Percentiles rank a stretch among this genome's conserved stretches.
phyloP scores from a whole-genome alignment of 805 yeast species.

The Spencermartinsiella europaea region DNA sequence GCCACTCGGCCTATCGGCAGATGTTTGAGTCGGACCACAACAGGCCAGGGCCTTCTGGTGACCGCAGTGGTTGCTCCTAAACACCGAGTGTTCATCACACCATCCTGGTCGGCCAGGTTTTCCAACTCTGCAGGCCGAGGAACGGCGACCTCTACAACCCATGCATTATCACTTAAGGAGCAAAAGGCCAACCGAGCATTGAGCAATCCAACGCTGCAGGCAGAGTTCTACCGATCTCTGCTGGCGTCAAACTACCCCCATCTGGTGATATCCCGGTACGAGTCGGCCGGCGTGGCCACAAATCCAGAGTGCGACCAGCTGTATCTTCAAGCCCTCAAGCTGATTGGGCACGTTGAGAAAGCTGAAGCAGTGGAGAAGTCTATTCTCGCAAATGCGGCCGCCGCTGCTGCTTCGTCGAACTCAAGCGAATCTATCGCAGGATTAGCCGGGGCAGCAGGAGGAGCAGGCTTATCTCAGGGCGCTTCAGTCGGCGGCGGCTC shows the following conservation, averaged over 20 bases:
- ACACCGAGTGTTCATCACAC: no score
- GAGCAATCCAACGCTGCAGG: slow-evolving; percentile 66
- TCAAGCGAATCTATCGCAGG: background rate
- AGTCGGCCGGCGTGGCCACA: slow-evolving; percentile 87
- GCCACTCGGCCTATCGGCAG: no score
- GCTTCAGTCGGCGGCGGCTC: no score
- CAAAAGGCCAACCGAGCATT: slow-evolving; percentile 79
- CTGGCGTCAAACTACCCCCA: slow-evolving; percentile 87
- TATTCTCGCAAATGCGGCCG: slow-evolving; percentile 32
- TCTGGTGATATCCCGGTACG: slow-evolving; percentile 89
- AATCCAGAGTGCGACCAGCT: slow-evolving; percentile 72
- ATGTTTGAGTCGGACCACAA: no score
- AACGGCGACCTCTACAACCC: slow-evolving; percentile 13
- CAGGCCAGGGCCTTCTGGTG: no score
- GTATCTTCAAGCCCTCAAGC: slow-evolving; percentile 75
- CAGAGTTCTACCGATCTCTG: slow-evolving; percentile 72
- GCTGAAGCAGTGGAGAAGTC: slow-evolving; percentile 61
- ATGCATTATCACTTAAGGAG: slow-evolving; percentile 44
- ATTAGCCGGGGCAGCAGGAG: background rate
- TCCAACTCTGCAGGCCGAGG: background rate
- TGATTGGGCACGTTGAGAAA: slow-evolving; percentile 70
- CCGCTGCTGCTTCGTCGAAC: slow-evolving; percentile 9
- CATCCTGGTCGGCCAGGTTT: no score
- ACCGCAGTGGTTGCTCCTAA: no score
- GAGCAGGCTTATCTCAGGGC: slow-evolving; percentile 3